Base-by-base conservation (phyloP, 192 early-diverging fungal genomes). In the Backusella psychrophila region DNA sequence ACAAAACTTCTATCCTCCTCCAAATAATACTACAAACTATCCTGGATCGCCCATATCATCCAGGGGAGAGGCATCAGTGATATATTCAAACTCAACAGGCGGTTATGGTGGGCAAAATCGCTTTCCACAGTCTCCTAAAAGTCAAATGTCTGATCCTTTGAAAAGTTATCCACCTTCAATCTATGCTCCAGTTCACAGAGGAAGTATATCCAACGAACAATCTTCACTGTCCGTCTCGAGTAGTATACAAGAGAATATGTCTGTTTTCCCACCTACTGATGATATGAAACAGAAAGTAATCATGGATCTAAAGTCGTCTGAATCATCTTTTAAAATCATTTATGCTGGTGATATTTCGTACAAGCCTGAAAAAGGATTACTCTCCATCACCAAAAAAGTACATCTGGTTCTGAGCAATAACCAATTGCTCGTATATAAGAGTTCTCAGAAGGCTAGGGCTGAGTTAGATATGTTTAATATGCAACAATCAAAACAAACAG, bases 361-460 rank as follows among this genome's bases (percentile, higher is more conserved):
- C 38, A 74, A 76, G 11, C 39, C 73, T 34, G 76, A 72, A 1
- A 63, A 38, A 38, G 52, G 56, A 14, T 1, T 66, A 15, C 35
- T 81, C 17, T 72, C 71, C 8, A 75, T 56, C 39, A 74, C 71
- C n/a, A 79, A 79, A 39, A 41, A 69, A 38, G 75, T 75, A 26
- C 78, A 82, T 67, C 34, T 77, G 6, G 81, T 82, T 19, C 63
- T 82, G 31, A 82, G 77, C 56, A 82, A 71, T 11, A 76, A 78
- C 9, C 63, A 78, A 6, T 33, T 82, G 23, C 70, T 82, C 12
- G 35, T 44, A 19, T 82, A 78, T 36, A 82, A 82, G 69, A 71
- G 26, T 17, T 46, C 72, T 44, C 68, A 72, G 31, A 78, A 75
- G 49, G 77, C 81, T 44, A 38, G 73, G 14, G 52, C 67, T 21